Base-by-base conservation (phyloP, 2,329 filamentous ascomycete species). In the Macroventuria anomochaeta region DNA sequence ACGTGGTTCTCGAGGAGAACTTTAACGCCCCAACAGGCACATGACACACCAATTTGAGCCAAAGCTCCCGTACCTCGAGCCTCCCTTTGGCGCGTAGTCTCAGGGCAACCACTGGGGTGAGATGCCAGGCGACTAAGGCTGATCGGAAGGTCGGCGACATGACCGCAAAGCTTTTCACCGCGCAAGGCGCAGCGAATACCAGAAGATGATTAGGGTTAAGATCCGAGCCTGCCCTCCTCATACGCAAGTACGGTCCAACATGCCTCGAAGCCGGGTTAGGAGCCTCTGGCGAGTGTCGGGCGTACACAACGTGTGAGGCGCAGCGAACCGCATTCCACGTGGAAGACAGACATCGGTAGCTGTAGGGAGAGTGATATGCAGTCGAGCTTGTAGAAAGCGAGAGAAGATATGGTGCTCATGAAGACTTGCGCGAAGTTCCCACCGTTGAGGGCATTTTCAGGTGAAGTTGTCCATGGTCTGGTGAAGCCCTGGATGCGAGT, bases 151-250 rank as follows among this genome's bases (percentile, higher is more conserved):
- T 83, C 78, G 82, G 86, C 86, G 86, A 88, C 87, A 84, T 79
- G 80, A 75, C 73, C 71, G 68, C 65, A 65, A 71, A 59, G 47
- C 71, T 74, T 17, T 69, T 46, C 55, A 46, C 60, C 81, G 85
- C 67, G 61, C 57, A 59, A 72, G 49, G 68, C 86, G 58, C 67
- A 61, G 69, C 57, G 65, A 74, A 71, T 85, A 87, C 90, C 89
- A 89, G 86, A 80, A 76, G 79, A 77, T 80, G 80, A 83, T 89
- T 96, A 96, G 93, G 93, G 93, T 96, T 96, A 96, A 93, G 90
- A 93, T 93, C 90, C 91, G 87, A 88, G 80, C 77, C 80, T 80
- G 81, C 85, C 88, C 84, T 82, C 84, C 77, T 77, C 79, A 75
- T 71, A 71, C 69, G 63, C 65, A 57, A 61, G 51, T 62, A 57